A percentile compares a stretch with the other conserved stretches of the same genome.
These are phyloP conservation scores for Oryza glaberrima DNA, from an alignment of 176 grass and related monocot species.

Conservation along the genomic window DNA sequence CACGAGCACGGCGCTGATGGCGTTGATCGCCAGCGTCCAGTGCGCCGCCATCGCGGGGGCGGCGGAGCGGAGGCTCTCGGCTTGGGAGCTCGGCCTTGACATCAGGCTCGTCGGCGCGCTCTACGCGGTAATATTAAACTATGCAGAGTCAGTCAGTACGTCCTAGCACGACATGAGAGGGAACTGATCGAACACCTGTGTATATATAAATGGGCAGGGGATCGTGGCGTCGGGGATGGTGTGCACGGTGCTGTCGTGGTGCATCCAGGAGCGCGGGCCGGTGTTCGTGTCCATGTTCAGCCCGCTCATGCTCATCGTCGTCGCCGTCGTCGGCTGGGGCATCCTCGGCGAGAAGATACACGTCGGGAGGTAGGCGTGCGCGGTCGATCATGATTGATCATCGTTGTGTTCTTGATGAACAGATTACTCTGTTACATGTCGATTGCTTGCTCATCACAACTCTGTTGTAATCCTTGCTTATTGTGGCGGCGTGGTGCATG, in stretches of 20 bases:
- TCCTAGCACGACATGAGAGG: too few species aligned
- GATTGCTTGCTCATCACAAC: background rate
- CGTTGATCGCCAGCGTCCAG: conserved; percentile 51
- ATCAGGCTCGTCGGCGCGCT: conserved; percentile 43
- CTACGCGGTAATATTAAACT: conserved; percentile 42
- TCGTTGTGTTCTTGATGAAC: background rate
- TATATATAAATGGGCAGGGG: conserved; percentile 22
- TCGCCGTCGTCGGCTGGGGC: conserved; percentile 51
- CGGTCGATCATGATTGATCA: background rate
- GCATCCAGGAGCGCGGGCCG: conserved; percentile 60
- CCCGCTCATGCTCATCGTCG: conserved; percentile 54
- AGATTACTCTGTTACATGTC: background rate
- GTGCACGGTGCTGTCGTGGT: conserved; percentile 52
- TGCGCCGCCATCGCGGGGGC: conserved; percentile 29
- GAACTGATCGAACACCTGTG: background rate
- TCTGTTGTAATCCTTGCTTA: too few species aligned
- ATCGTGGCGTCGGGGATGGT: conserved; percentile 46
- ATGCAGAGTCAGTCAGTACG: too few species aligned
- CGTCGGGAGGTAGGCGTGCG: conserved; percentile 47
- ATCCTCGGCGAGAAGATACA: conserved; percentile 58
- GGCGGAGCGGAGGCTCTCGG: conserved; percentile 32
- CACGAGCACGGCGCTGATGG: conserved; percentile 53
- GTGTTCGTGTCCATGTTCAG: conserved; percentile 59
- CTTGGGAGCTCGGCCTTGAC: conserved; percentile 56
- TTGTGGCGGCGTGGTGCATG: too few species aligned